Evolutionary conservation across 2,329 filamentous ascomycete species (phyloP), one percentile per base, ranked within the genome.

Genomic region (Metarhizium sp.): DNA sequence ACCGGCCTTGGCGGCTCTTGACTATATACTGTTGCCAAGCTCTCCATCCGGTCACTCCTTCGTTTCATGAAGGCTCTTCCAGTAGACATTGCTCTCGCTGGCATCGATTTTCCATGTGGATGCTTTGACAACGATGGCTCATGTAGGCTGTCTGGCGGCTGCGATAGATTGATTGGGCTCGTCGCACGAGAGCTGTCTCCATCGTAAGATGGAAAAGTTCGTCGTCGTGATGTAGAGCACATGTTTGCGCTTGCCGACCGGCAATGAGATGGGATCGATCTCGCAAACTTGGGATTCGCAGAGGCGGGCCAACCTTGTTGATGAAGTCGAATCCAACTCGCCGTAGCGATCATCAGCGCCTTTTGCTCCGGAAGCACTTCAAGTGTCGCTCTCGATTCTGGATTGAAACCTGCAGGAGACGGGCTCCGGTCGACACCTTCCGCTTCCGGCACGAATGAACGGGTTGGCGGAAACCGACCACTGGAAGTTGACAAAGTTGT

Each of bases 401-500:
- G 57, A n/a, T 53, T 59, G 6, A 58, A 58, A 2, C 57, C 56
- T 13, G 61, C 57, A 13, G 61, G 60, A 25, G 59, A 54, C 57
- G 59, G 62, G 52, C 63, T 61, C 20, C 49, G 40, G 54, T 59
- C 45, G 57, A 60, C 42, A 55, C 59, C 49, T 51, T 57, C 53
- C 57, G 48, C 52, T 29, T 65, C 66, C 5, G 64, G 29, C n/a
- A 60, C 59, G 43, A 70, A 63, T 1, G 69, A 62, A 29, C 73
- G 71, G 13, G 71, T 72, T 1, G 77, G 77, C 10, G 78, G 77
- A 57, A 75, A 74, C 42, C 71, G 73, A n/a, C 72, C 70, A 36
- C 73, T 71, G 0, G 78, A 77, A 6, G 75, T 67, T 1, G 79
- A 78, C 32, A 84, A 72, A 0, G 79, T 78, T 4, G 75, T 80